A percentile compares a stretch with the other conserved stretches of the same genome.
These are phyloP conservation scores for Populus trichocarpa DNA, from an alignment of 441 rosid species.

Conservation along the genomic window DNA sequence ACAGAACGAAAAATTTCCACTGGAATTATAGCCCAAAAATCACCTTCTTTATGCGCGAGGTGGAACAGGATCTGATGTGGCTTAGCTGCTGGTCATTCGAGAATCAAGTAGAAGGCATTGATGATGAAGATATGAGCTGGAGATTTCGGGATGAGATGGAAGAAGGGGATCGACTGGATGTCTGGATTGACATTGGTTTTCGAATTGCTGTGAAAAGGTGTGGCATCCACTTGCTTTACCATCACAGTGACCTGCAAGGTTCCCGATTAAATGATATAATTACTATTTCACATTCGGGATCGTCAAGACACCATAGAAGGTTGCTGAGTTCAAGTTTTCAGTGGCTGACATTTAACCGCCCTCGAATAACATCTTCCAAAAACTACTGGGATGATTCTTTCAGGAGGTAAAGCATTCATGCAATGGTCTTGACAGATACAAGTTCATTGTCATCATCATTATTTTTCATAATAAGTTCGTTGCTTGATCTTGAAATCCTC, in stretches of 20 bases:
- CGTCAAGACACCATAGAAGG: slow-evolving; percentile 13
- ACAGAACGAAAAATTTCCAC: slow-evolving; percentile 11
- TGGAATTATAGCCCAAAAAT: slow-evolving; percentile 14
- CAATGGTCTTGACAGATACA: not conserved
- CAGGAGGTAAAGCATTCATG: not conserved
- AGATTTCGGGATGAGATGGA: slow-evolving; percentile 11
- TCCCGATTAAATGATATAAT: not conserved
- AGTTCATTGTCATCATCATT: not conserved
- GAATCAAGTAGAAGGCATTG: not conserved
- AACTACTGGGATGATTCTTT: not conserved
- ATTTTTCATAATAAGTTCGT: not conserved
- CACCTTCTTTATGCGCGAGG: slow-evolving; percentile 8
- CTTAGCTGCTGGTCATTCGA: slow-evolving; percentile 14
- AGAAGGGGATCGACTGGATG: slow-evolving; percentile 17
- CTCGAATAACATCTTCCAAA: not conserved
- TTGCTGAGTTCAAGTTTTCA: not conserved
- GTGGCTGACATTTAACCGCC: not conserved
- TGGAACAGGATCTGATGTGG: slow-evolving; percentile 14
- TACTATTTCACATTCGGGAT: not conserved
- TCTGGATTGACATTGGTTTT: slow-evolving; percentile 13
- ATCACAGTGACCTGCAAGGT: not conserved
- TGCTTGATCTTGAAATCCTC: not conserved
- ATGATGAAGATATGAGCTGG: slow-evolving; percentile 2
- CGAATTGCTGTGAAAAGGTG: slow-evolving; percentile 10
- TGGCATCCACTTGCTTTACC: slow-evolving; percentile 12